Evolutionary conservation across 2,329 filamentous ascomycete species (phyloP).

Genomic region (Stachybotrys elegans): DNA sequence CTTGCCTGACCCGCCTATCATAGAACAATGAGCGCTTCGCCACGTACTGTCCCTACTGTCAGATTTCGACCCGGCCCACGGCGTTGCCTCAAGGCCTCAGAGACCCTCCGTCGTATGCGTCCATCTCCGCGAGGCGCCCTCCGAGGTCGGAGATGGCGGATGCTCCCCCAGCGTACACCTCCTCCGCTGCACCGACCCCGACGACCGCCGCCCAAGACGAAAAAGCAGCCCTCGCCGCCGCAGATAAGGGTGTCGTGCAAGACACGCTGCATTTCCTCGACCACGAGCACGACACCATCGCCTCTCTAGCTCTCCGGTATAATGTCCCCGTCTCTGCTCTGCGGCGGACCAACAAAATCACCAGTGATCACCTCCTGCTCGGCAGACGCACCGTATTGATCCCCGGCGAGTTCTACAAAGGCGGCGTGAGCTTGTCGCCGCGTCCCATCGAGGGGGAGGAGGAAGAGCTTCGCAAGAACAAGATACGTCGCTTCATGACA

Average conservation of each 20-base stretch:
- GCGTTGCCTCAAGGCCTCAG: slow-evolving; percentile 56
- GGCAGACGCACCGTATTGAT: slow-evolving; percentile 67
- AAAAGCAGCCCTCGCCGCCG: slow-evolving; percentile 16
- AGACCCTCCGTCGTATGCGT: slow-evolving; percentile 63
- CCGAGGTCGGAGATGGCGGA: slow-evolving; percentile 16
- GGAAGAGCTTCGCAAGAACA: slow-evolving; percentile 64
- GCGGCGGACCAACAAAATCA: slow-evolving; percentile 63
- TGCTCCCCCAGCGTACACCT: slow-evolving; percentile 35
- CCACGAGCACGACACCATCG: slow-evolving; percentile 61
- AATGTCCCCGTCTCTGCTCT: slow-evolving; percentile 59
- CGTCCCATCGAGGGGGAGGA: slow-evolving; percentile 69
- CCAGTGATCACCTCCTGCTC: slow-evolving; percentile 64
- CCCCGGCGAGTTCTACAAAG: slow-evolving; percentile 64
- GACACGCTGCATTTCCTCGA: slow-evolving; percentile 73
- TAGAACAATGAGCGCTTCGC: slow-evolving; percentile 64
- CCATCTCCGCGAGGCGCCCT: slow-evolving; percentile 21
- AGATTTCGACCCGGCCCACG: slow-evolving; percentile 59
- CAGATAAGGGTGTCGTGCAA: slow-evolving; percentile 35
- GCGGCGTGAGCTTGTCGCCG: slow-evolving; percentile 62
- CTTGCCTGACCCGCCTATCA: slow-evolving; percentile 6
- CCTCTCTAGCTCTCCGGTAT: slow-evolving; percentile 67
- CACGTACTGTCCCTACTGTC: slow-evolving; percentile 68
- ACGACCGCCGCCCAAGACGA: slow-evolving; percentile 11
- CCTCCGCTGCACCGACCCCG: slow-evolving; percentile 5
- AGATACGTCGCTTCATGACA: slow-evolving; percentile 74